Base-by-base conservation (phyloP, 257 asterid species). In the Rehmannia glutinosa region DNA sequence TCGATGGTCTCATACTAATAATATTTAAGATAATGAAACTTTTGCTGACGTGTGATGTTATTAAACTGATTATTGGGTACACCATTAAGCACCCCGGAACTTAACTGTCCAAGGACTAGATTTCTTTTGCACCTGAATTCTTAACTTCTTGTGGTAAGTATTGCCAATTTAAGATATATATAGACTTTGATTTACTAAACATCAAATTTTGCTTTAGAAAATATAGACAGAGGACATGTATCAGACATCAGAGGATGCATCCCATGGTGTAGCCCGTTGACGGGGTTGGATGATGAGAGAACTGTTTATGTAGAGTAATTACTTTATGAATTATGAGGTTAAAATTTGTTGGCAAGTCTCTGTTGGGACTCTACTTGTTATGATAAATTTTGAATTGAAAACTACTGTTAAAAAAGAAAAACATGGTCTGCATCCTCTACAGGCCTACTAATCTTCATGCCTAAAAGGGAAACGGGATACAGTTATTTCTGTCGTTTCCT, bases 11-110 rank as follows among this genome's bases (percentile, higher is more conserved):
- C 54, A 9, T 51, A 8, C 11, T 45, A 9, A 1, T 47, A 16
- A 19, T 60, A 15, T 54, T 54, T 42, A 8, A 33, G 58, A 49
- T 33, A 8, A 21, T 20, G 15, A 6, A 41, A 50, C 41, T 45
- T 11, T 58, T 65, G 77, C 45, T 66, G 2, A 55, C 30, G n/a
- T 51, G 35, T 52, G 53, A 17, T 25, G 55, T 32, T 45, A n/a
- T n/a, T n/a, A n/a, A n/a, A n/a, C n/a, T n/a, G n/a, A n/a, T n/a
- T n/a, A n/a, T n/a, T n/a, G n/a, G n/a, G n/a, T n/a, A n/a, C n/a
- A n/a, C n/a, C n/a, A n/a, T n/a, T n/a, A n/a, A n/a, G n/a, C n/a
- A n/a, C n/a, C n/a, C n/a, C n/a, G n/a, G n/a, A n/a, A n/a, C n/a
- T n/a, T n/a, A n/a, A n/a, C n/a, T n/a, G n/a, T n/a, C n/a, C n/a